Percentiles rank a stretch among this genome's conserved stretches.
These are phyloP conservation scores for Closterium sp. DNA, from an alignment of 139 green algal genomes.

Conservation along the genomic window DNA sequence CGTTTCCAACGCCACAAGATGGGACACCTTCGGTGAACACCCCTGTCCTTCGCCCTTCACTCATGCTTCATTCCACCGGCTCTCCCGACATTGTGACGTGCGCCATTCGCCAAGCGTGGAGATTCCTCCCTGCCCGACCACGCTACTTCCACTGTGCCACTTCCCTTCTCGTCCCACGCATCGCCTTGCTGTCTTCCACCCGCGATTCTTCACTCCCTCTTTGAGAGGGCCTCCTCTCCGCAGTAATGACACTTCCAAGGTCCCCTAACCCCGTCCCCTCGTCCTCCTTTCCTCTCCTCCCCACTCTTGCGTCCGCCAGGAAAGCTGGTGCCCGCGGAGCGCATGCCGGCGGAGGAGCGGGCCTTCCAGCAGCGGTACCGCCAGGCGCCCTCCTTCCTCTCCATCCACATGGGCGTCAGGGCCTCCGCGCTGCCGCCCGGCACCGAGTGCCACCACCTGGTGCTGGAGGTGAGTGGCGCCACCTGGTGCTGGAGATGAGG, in stretches of 20 bases:
- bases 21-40: conserved; percentile 86
- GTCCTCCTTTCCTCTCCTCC: background rate
- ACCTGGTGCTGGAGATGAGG: background rate
- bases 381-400: conserved; percentile 91
- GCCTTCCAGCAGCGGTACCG: conserved; percentile 75
- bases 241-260: no score
- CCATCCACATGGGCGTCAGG: conserved; percentile 85
- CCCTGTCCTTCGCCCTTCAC: background rate
- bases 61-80: background rate
- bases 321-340: conserved; percentile 66
- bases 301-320: conserved; percentile 39
- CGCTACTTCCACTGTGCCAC: background rate
- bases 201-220: no score
- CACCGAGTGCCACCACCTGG: conserved; percentile 71
- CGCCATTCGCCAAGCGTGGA: no score
- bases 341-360: conserved; percentile 73
- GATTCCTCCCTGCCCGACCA: background rate
- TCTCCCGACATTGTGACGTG: no score
- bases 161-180: background rate
- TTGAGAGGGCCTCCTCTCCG: no score
- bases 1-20: conserved; percentile 92
- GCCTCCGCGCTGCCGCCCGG: conserved; percentile 65
- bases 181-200: background rate
- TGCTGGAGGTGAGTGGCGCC: conserved; percentile 71
- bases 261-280: background rate